Evolutionary conservation across 2,329 filamentous ascomycete species (phyloP), one percentile per base, ranked within the genome.

Genomic region (Colletotrichum nymphaeae): DNA sequence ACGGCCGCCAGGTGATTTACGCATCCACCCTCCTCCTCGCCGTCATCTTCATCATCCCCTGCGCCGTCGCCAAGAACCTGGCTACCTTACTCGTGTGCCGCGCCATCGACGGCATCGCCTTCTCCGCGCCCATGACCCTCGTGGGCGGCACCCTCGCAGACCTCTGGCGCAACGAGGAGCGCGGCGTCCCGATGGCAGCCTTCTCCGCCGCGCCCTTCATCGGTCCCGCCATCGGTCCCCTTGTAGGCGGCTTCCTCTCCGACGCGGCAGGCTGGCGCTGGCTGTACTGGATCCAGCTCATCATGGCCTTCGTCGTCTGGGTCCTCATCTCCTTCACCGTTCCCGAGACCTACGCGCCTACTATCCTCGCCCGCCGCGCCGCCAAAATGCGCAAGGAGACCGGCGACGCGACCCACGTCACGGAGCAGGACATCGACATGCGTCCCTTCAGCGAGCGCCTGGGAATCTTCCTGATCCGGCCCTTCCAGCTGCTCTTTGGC

Each of bases 241-340:
- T 97, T 1, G 88, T 93, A 7, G 95, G 95, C 76, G 95, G 94
- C 12, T 97, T 91, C 80, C 86, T 97, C 1, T 88, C 89, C 8
- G 93, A 95, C 76, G 89, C 88, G 0, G 83, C 86, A 0, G 92
- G 92, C 49, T 97, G 94, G 94, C 86, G 94, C 76, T 97, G 94
- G 93, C 86, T 97, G 0, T 97, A 97, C 85, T 96, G 93, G 93
- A 90, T 97, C 77, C 94, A 96, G 79, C 86, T 97, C 12, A 97
- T 97, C 78, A 80, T 97, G 14, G 86, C 93, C 30, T 91, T 87
- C 16, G 80, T 92, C 62, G 89, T 93, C 77, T 97, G 93, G 90
- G 73, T 93, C 22, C 80, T 96, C 73, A 95, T 97, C 81, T 93
- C 92, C 35, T 95, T 97, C 83, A 97, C 94, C n/a, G 92, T 97